phyloP scores from a whole-genome alignment of 2,329 filamentous ascomycete species.

The Capronia epimyces region DNA sequence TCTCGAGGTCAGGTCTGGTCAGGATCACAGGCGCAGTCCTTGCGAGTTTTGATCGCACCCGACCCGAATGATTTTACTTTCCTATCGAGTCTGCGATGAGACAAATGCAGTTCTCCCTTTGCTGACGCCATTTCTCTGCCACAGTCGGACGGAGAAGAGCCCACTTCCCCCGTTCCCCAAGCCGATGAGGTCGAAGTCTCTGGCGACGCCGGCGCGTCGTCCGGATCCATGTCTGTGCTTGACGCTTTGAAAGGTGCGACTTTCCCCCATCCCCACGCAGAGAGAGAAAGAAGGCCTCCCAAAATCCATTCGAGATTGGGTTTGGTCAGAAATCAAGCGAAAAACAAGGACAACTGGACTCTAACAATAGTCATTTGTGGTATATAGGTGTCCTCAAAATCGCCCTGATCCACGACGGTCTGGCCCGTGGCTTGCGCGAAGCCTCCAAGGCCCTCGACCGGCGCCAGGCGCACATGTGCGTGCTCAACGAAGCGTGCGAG shows the following conservation, averaged over 20 bases:
- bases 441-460: slow-evolving; percentile 98
- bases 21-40: neutral
- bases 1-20: no score
- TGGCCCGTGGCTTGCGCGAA: slow-evolving; percentile 96
- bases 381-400: slow-evolving; percentile 76
- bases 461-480: slow-evolving; percentile 99
- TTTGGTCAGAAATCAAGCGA: neutral
- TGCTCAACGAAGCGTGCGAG: slow-evolving; percentile 99
- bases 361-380: neutral
- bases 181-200: slow-evolving; percentile 92
- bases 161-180: slow-evolving; percentile 67
- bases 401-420: slow-evolving; percentile 98
- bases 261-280: neutral
- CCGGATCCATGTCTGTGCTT: slow-evolving; percentile 85
- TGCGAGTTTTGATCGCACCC: neutral
- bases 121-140: slow-evolving; percentile 24
- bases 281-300: no score
- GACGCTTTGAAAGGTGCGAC: slow-evolving; percentile 79
- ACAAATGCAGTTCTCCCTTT: no score
- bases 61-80: no score
- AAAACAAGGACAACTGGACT: neutral
- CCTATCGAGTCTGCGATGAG: no score
- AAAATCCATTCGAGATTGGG: neutral
- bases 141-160: slow-evolving; percentile 99
- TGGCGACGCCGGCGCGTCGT: slow-evolving; percentile 74